phyloP scores from a whole-genome alignment of 306 rosid species.

The Fragaria ananassa region DNA sequence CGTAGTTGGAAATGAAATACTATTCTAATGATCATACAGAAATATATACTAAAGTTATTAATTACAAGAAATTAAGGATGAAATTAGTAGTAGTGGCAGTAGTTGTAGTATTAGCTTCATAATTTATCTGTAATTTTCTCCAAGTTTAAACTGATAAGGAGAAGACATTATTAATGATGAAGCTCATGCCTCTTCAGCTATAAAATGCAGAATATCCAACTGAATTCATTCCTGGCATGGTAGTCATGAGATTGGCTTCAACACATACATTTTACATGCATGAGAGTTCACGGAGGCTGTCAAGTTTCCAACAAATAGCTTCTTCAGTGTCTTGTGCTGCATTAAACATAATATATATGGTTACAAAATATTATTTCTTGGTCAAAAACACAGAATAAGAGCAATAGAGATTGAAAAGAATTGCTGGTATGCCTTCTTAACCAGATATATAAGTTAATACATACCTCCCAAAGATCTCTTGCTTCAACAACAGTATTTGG shows the following conservation, averaged over 20 bases:
- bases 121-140: no score
- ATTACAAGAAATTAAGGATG: no score
- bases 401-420: background rate
- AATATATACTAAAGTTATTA: no score
- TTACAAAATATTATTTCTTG: background rate
- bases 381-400: background rate
- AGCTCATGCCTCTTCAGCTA: background rate
- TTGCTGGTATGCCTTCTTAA: background rate
- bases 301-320: slow-evolving; percentile 45
- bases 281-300: slow-evolving; percentile 60
- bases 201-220: background rate
- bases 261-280: slow-evolving; percentile 65
- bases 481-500: slow-evolving; percentile 53
- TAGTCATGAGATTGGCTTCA: slow-evolving; percentile 49
- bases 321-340: slow-evolving; percentile 76
- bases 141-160: background rate
- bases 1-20: no score
- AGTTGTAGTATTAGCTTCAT: no score
- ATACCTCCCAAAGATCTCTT: slow-evolving; percentile 93
- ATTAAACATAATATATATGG: background rate
- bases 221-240: background rate
- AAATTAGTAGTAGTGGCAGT: no score
- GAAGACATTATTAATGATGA: background rate
- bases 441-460: background rate
- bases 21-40: no score